Base-by-base conservation (phyloP, 2,329 filamentous ascomycete genomes). In the Aspergillus sp. region DNA sequence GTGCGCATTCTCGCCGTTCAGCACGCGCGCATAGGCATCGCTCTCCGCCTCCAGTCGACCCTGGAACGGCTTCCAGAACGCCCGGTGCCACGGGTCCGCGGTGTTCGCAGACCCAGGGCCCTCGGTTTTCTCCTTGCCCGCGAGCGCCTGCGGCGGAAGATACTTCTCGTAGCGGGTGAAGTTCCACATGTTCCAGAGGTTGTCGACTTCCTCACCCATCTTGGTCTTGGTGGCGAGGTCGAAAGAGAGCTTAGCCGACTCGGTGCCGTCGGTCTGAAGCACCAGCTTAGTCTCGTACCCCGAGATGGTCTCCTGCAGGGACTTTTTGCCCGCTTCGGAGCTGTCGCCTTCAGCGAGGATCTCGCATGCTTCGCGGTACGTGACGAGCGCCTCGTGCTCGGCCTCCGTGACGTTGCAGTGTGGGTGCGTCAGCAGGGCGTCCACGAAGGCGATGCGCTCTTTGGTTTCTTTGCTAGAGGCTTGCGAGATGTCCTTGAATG, bases 161-260 rank as follows among this genome's bases (percentile, higher is more conserved):
- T 58, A 63, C 32, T 58, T 58, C 22, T 56, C 45, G 26, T 63
- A 63, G 6, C 61, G 53, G 2, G 22, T 20, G 50, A 55, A 60
- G 14, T 24, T 31, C 61, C 61, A 63, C 55, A 63, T 58, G 32
- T 58, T 56, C 32, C 57, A 54, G 20, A 63, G 55, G n/a, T 58
- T 58, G 39, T 63, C 61, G 55, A 58, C 52, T 16, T 63, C 61
- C 31, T 63, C 61, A n/a, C 61, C 58, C 32, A 63, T 42, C 26
- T 63, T 63, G 53, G 56, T 56, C 46, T 58, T 63, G 45, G 61
- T 63, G 7, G 58, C 53, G 32, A 63, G 52, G 32, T 63, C 61
- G 49, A 61, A 63, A n/a, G 55, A 61, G 14, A 63, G 55, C n/a
- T 42, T 54, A 14, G 32, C 52, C 2, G 58, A 47, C 32, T 20